Evolutionary conservation across 345 rosid species (phyloP), one percentile per base, ranked within the genome.

Genomic region (Linum usitatissimum): DNA sequence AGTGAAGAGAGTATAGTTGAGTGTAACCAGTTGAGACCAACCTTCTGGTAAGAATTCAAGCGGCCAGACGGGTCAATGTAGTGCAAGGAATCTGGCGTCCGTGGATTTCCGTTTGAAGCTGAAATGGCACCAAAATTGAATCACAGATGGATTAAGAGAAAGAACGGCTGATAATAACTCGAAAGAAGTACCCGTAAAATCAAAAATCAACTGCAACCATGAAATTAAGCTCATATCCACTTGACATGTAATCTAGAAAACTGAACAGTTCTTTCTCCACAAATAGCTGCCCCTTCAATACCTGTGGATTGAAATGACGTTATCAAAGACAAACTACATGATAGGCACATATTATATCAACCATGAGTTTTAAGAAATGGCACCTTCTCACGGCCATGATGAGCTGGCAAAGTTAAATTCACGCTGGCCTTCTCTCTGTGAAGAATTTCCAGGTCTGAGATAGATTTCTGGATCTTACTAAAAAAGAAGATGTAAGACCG

Each of bases 181-280:
- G 23, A 6, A 15, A 23, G n/a, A 31, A 6, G 53, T 61, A 86
- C 98, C 98, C 5, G 98, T 91, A 71, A 91, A 91, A 76, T 91
- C 98, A 57, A 71, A 91, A 91, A 76, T 91, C 98, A 57, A 88
- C 77, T 23, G 98, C 96, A 68, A 91, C 95, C 96, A 91, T 88
- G 64, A 91, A 91, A 67, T 84, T 88, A 28, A 88, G 81, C 73
- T 91, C 82, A 15, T 86, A 88, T 21, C 96, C 96, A 56, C 87
- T 82, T 10, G 96, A 84, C 57, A 88, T 79, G 76, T 91, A 91
- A 73, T 88, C 96, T 70, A 91, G 77, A 77, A 91, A 88, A 73
- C 79, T 91, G 70, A 75, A 74, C 36, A 82, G 90, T 45, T 79
- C 70, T 80, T 79, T 83, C 76, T 86, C 95, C 60, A 71, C 87